Evolutionary conservation across 352 stramenopile genomes (phyloP), one percentile per base, ranked within the genome.

Genomic region (Globisporangium heterothallicum): DNA sequence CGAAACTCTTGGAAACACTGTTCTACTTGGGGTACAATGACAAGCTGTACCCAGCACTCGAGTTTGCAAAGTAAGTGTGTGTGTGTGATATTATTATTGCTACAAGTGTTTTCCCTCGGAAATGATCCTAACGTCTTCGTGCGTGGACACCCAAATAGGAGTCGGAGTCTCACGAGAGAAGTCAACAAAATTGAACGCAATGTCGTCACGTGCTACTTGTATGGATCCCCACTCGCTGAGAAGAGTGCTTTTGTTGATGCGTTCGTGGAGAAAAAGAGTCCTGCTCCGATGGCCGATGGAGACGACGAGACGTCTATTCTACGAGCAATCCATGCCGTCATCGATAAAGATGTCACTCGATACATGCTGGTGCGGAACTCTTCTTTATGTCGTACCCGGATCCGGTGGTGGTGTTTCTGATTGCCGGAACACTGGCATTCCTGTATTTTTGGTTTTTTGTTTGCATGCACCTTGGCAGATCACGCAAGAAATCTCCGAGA

Each of bases 21-120:
- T 94, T 88, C 58, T 92, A 87, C 53, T 50, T 94, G 38, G 83
- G 83, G n/a, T 91, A 85, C 53, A 80, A 90, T 55, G 74, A 88
- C 59, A 88, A 89, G 44, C 45, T 78, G 29, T 70, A 63, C 16
- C 72, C 74, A 0, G 83, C 78, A 9, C 46, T 94, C 21, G 73
- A 92, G 38, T 73, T 88, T 43, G 71, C 77, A 27, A 82, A 80
- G 71, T 82, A 64, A 34, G 68, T 77, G 4, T 41, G 22, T 49
- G 14, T 49, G 10, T 45, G 14, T 63, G 10, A 36, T 50, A 7
- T 61, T 25, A 43, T 52, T 1, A 24, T n/a, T n/a, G n/a, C n/a
- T n/a, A n/a, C n/a, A n/a, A n/a, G n/a, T n/a, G n/a, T n/a, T n/a
- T n/a, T n/a, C n/a, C n/a, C n/a, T n/a, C n/a, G n/a, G n/a, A n/a